phyloP scores from a whole-genome alignment of 805 yeast species.

The Blastobotrys americana region DNA sequence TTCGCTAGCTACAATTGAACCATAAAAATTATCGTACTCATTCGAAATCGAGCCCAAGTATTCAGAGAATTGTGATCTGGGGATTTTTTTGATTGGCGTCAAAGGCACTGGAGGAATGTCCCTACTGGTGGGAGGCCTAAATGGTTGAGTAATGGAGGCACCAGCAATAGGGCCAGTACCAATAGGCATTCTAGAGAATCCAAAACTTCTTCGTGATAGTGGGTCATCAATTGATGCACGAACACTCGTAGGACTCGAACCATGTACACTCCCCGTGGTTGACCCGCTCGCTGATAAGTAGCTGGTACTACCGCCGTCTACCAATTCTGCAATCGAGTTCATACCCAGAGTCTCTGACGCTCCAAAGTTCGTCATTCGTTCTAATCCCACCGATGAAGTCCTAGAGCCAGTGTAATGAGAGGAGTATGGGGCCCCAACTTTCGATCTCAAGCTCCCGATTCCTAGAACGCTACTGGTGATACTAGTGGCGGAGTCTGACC shows the following conservation, averaged over 20 bases:
- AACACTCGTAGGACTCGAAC: not conserved
- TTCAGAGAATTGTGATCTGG: conserved; percentile 36
- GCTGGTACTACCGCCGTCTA: conserved; percentile 36
- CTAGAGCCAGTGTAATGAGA: not conserved
- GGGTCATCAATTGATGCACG: conserved; percentile 27
- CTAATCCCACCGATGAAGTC: too few relatives aligned
- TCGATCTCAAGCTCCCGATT: too few relatives aligned
- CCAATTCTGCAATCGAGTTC: conserved; percentile 70
- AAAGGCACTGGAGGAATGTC: conserved; percentile 82
- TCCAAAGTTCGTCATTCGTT: too few relatives aligned
- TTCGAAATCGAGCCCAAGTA: conserved; percentile 40
- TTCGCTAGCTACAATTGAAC: conserved; percentile 6
- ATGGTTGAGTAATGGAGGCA: conserved; percentile 25
- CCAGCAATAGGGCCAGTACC: conserved; percentile 3
- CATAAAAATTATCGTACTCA: conserved; percentile 34
- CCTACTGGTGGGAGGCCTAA: conserved; percentile 53
- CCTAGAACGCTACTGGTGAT: not conserved
- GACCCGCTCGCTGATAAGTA: too few relatives aligned
- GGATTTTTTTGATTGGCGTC: conserved; percentile 42
- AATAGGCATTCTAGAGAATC: too few relatives aligned
- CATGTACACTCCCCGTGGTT: not conserved
- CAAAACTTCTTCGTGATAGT: not conserved
- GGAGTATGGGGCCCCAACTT: too few relatives aligned
- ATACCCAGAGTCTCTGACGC: conserved; percentile 57
- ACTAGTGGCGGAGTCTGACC: not conserved